Evolutionary conservation across 768 basidiomycete species (phyloP), one percentile per base, ranked within the genome.

Genomic region (Boletus subcaerulescens): DNA sequence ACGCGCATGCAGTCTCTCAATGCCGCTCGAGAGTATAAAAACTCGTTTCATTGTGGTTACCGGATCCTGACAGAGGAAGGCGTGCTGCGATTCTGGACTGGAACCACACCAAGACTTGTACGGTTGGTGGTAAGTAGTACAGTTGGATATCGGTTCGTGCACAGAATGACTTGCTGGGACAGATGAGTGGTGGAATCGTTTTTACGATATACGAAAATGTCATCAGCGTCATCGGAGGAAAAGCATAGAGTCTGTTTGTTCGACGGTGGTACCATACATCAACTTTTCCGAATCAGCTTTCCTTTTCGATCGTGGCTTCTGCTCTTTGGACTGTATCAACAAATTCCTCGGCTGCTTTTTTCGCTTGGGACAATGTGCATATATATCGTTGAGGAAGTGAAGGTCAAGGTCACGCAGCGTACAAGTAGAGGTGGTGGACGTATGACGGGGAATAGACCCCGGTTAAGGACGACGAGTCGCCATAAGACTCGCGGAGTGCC

Each of bases 1-100:
- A 98, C 97, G 12, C 84, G 96, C 24, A 99, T 98, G 97, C 97
- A 99, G 71, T 87, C 92, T 6, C 78, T 99, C 11, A 81, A 83
- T 52, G 97, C 96, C 1, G 78, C 82, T 11, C 73, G 77, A 22
- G 87, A 93, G 56, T 99, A 98, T 68, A 84, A 86, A 36, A 98
- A 99, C 65, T 87, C 94, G 3, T 90, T 98, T 75, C 94, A 98
- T 63, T 98, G 96, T 62, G 95, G 86, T 5, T 96, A 97, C 65
- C 81, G 95, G 44, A 94, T 98, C 66, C 85, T 93, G 59, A 93
- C 87, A 0, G 96, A 98, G 70, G 94, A 98, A 65, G 97, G 97
- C 3, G 60, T 97, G 8, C 63, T 84, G n/a, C 81, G 89, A 46
- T 97, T 99, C 72, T 99, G 97, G 97, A 91, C 89, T 4, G 97